Base-by-base conservation (phyloP, 2,329 filamentous ascomycete genomes). In the Aspergillus ibericus region DNA sequence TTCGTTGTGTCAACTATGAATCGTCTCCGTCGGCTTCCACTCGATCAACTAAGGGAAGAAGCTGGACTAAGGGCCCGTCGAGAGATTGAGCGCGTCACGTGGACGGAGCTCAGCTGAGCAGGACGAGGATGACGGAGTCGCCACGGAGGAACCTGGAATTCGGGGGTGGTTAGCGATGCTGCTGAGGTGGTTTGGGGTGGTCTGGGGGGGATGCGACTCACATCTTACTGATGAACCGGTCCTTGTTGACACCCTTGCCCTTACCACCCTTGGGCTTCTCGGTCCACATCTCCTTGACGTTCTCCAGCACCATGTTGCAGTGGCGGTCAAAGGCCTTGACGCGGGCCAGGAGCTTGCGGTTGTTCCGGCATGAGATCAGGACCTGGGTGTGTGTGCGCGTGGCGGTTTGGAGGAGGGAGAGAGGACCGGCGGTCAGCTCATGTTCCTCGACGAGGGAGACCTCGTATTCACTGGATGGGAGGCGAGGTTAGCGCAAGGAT, bases 221-320 rank as follows among this genome's bases (percentile, higher is more conserved):
- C 93, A 97, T 93, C 82, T 97, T 97, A 84, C 91, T 96, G 72
- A 98, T 95, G 78, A 97, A 97, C 42, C 95, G 84, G 78, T 99
- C 95, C 86, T 98, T 97, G 82, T 99, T 99, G 63, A 98, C 91
- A 56, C 93, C 93, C 80, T 92, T 93, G 82, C 93, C 95, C 66
- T 93, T 93, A 65, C 88, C 89, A 20, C 90, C 87, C 71, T 91
- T 83, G 50, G 93, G 92, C 56, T 90, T 95, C 81, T 99, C 95
- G 9, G 93, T 97, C 95, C 95, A 99, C 93, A 99, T 98, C 81
- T 99, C 95, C 83, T 96, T 96, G 44, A 96, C 92, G 68, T 96
- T 96, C 82, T 96, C 92, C 49, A 97, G 82, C 3, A 96, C 91
- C 95, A 99, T 98, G 81, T 99, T 99, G 85, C 93, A 98, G 80